Percentiles rank a stretch among this genome's conserved stretches.
These are phyloP conservation scores for Aspergillus proliferans DNA, from an alignment of 2,329 filamentous ascomycete species.

Conservation along the genomic window DNA sequence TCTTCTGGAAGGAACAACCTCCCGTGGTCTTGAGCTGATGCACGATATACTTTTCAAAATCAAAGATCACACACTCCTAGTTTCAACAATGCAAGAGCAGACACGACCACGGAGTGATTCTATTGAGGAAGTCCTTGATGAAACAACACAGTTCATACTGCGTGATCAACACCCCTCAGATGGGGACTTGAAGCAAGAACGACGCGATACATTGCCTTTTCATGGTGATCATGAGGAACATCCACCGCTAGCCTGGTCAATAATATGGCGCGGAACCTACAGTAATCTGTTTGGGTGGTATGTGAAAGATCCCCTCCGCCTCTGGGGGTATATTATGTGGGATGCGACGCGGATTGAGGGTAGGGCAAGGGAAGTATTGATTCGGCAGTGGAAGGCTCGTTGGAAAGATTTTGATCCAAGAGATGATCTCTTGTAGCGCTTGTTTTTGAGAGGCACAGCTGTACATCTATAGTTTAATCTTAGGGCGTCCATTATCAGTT, in stretches of 20 bases:
- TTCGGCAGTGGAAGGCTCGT: constrained; percentile 1
- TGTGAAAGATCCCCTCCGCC: neutral
- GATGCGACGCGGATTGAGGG: constrained; percentile 12
- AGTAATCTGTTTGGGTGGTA: constrained; percentile 5
- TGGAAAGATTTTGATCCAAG: neutral
- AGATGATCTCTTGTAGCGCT: no score
- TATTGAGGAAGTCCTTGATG: no score
- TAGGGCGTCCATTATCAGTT: no score
- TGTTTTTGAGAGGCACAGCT: no score
- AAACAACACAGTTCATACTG: no score
- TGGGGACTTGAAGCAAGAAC: no score
- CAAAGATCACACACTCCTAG: constrained; percentile 6
- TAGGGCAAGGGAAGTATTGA: constrained; percentile 2
- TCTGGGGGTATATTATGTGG: constrained; percentile 19
- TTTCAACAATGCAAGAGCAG: constrained; percentile 10
- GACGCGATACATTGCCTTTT: no score
- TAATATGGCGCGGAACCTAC: constrained; percentile 6
- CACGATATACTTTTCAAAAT: constrained; percentile 4
- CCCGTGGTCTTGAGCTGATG: constrained; percentile 6
- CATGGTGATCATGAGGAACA: constrained; percentile 2
- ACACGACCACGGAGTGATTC: neutral
- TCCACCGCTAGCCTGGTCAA: constrained; percentile 8
- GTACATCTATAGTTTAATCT: no score
- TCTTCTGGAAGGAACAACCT: constrained; percentile 4
- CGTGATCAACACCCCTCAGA: no score